Evolutionary conservation across 2,329 filamentous ascomycete genomes (phyloP).

Genomic region (Microsporum canis): DNA sequence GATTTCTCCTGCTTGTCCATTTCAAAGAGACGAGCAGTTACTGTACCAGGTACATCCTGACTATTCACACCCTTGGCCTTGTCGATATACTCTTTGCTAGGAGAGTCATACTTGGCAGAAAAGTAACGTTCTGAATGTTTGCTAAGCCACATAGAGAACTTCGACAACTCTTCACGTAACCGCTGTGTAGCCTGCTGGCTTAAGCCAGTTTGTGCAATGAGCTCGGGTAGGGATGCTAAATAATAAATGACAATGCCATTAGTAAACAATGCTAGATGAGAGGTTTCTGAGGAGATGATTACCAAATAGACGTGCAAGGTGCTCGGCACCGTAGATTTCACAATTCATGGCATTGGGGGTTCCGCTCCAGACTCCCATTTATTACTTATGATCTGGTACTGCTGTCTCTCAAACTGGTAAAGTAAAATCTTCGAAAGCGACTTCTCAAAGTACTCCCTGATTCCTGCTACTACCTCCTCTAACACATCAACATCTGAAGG

Average conservation of each 20-base stretch:
- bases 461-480: conserved; percentile 73
- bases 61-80: conserved; percentile 16
- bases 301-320: conserved; percentile 83
- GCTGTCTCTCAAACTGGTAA: conserved; percentile 85
- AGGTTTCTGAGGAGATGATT: conserved; percentile 23
- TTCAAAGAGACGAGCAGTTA: conserved; percentile 22
- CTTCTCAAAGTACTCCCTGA: conserved; percentile 92
- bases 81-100: conserved; percentile 31
- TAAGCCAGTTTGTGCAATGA: conserved; percentile 97
- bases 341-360: too few species aligned
- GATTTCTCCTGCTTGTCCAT: conserved; percentile 1
- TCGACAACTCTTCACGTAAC: conserved; percentile 76
- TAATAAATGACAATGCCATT: neutral
- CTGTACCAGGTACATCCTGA: conserved; percentile 21
- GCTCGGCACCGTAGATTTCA: conserved; percentile 87
- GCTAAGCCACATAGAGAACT: conserved; percentile 75
- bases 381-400: conserved; percentile 69
- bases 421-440: conserved; percentile 76
- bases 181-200: conserved; percentile 81
- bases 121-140: conserved; percentile 71
- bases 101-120: conserved; percentile 33
- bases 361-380: conserved; percentile 53
- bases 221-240: conserved; percentile 76
- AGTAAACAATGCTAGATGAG: neutral
- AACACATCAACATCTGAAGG: conserved; percentile 62